Evolutionary conservation across 257 asterid genomes (phyloP), one percentile per base, ranked within the genome.

Genomic region (Datura wrightii): DNA sequence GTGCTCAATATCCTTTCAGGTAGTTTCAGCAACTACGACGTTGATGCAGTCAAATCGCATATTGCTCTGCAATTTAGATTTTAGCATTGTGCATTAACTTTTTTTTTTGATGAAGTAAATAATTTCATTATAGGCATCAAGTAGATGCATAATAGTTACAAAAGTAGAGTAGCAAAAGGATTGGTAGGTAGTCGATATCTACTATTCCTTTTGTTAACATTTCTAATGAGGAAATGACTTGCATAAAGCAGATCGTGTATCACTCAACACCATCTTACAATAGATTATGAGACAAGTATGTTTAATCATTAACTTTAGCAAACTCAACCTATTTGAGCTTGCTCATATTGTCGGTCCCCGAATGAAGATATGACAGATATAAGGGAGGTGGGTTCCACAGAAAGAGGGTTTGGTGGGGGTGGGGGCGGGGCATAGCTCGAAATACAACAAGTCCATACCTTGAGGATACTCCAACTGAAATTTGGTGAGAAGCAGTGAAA

Each of bases 381-480:
- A 72, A 70, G 79, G 79, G 37, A 9, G 10, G 1, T 2, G 56
- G 54, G 34, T 39, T 37, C 48, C 31, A 15, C 78, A 39, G 7
- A 69, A 36, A 13, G n/a, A 14, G 5, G 46, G 76, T 66, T 37
- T n/a, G n/a, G n/a, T n/a, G n/a, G n/a, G n/a, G 5, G n/a, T n/a
- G n/a, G n/a, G n/a, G n/a, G n/a, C n/a, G n/a, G n/a, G n/a, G n/a
- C n/a, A n/a, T 48, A 48, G 60, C 42, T 46, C 41, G 19, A 19
- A 71, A 48, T 48, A 50, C 59, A 76, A 46, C 14, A 76, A 76
- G 4, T 52, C 13, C 24, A 13, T 76, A 76, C 82, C 82, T 76
- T 14, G 81, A 48, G 13, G 81, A 50, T 76, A 76, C 31, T 67
- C 10, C 31, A 39, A 50, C 44, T 48, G 60, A 11, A 50, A 76